These are phyloP conservation scores for Fusarium acutatum DNA, from an alignment of 2,329 filamentous ascomycete species.

Conservation along the genomic window DNA sequence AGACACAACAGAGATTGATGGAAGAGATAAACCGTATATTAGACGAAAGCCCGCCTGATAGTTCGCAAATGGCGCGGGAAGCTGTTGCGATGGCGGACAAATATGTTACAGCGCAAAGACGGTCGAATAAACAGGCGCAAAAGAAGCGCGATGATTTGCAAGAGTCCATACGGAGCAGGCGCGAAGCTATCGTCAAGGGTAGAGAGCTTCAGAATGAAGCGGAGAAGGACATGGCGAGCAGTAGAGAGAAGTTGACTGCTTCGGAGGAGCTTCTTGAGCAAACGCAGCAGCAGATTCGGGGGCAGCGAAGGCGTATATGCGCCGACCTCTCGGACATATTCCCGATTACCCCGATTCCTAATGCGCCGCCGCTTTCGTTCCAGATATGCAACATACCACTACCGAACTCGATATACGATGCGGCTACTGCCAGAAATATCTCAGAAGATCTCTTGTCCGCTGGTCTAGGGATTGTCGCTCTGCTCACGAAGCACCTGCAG, in stretches of 20 bases:
- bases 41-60: conserved; percentile 51
- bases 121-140: conserved; percentile 68
- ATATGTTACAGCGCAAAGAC: conserved; percentile 70
- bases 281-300: conserved; percentile 73
- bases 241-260: conserved; percentile 64
- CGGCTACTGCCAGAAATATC: conserved; percentile 52
- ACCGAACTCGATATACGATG: conserved; percentile 81
- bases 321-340: conserved; percentile 83
- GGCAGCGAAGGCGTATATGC: conserved; percentile 89
- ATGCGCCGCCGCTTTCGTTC: conserved; percentile 74
- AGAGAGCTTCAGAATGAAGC: conserved; percentile 66
- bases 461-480: conserved; percentile 81
- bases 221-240: conserved; percentile 68
- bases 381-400: conserved; percentile 81
- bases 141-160: conserved; percentile 73
- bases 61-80: conserved; percentile 60
- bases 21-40: conserved; percentile 77
- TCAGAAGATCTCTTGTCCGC: conserved; percentile 80
- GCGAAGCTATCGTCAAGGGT: conserved; percentile 73
- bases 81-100: conserved; percentile 57
- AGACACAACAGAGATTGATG: conserved; percentile 77
- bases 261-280: conserved; percentile 64
- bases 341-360: conserved; percentile 73
- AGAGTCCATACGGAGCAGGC: conserved; percentile 70
- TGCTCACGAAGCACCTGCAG: conserved; percentile 78